Percentiles rank a stretch among this genome's conserved stretches.
Evolutionary conservation across 805 yeast species (phyloP).

Genomic region (Torulaspora quercuum): DNA sequence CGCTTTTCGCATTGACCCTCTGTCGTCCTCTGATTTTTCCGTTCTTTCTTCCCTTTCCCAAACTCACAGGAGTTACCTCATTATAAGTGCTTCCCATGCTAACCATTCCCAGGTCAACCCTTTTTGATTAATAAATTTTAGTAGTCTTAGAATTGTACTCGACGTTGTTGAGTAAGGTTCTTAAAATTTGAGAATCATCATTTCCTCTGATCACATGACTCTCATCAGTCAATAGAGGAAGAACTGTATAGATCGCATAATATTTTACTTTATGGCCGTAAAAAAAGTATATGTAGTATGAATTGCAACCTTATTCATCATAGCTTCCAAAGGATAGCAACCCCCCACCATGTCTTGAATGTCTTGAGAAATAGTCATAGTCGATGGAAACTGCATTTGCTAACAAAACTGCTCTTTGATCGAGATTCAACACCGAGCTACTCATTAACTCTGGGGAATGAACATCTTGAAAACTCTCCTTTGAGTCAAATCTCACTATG

Average conservation of each 20-base stretch:
- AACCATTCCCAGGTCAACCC: not conserved
- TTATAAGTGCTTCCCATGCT: conserved; percentile 21
- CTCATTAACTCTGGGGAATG: conserved; percentile 43
- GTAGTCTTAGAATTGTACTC: not conserved
- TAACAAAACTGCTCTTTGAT: conserved; percentile 79
- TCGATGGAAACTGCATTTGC: conserved; percentile 91
- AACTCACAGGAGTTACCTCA: conserved; percentile 26
- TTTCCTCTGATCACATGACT: too few relatives aligned
- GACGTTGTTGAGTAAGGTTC: not conserved
- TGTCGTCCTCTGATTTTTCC: not conserved
- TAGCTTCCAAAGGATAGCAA: conserved; percentile 29
- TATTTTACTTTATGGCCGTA: not conserved
- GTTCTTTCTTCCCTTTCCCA: conserved; percentile 19
- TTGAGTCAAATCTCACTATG: conserved; percentile 73
- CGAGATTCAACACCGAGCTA: conserved; percentile 52
- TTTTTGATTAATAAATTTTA: not conserved
- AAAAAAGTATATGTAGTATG: too few relatives aligned
- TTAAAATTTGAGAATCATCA: too few relatives aligned
- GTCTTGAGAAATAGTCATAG: conserved; percentile 95
- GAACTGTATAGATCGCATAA: not conserved
- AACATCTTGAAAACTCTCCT: conserved; percentile 58
- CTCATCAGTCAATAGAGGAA: not conserved
- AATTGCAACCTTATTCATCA: conserved; percentile 21
- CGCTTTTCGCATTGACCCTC: not conserved
- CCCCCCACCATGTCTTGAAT: conserved; percentile 58